Evolutionary conservation across 1,139 yeast genomes (phyloP), one percentile per base, ranked within the genome.

Genomic region (Pneumocystis wakefieldiae): DNA sequence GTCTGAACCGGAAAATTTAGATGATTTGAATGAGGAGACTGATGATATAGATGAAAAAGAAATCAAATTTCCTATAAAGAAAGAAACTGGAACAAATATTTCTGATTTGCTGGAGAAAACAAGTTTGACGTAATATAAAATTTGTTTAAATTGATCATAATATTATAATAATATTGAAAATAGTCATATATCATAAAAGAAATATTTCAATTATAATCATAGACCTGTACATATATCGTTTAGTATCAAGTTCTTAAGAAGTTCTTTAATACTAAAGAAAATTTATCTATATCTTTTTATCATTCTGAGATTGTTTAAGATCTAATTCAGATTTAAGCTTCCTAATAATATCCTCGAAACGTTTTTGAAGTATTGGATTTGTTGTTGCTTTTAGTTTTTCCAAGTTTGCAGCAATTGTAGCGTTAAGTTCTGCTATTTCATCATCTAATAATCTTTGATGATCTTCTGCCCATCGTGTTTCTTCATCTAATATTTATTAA

Each of bases 291-390:
- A 12, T 61, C 38, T 41, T 35, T 39, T 77, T 78, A 2, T 71
- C 74, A 65, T 75, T 76, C 69, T 87, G 92, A 65, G 86, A 79
- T 75, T 82, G 83, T 77, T 92, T 92, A 71, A 83, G 80, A 65
- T 90, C 96, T 66, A 91, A 79, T 68, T 94, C 96, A 62, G 85
- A 84, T 73, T 84, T 86, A 70, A 94, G 80, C 65, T 91, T 85
- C 66, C 81, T 81, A 65, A 89, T 86, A 64, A 88, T 89, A 68
- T 87, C 94, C 70, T 86, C 81, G 72, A 90, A 87, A 75, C 97
- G 85, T 75, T 86, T 87, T 72, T 86, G 84, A 83, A 92, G 80
- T 77, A 92, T 86, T 70, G 91, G 91, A 72, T 90, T 90, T 19
- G 91, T 83, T 1, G 95, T 91, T 65, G 85, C 85, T 19, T 80